Evolutionary conservation across 345 rosid species (phyloP).

Genomic region (Luvunga scandens): DNA sequence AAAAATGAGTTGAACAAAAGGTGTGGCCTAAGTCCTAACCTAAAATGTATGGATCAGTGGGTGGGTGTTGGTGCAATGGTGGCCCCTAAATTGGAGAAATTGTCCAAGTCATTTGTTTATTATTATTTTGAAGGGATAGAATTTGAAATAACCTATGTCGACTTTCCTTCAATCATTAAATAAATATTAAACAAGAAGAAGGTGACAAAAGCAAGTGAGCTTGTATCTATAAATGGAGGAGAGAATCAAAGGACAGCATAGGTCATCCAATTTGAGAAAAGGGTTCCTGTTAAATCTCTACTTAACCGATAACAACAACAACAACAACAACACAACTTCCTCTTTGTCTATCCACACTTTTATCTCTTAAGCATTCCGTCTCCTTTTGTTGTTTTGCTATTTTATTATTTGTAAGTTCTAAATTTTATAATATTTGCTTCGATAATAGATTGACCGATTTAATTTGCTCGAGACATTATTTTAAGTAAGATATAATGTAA

Average conservation of each 20-base stretch:
- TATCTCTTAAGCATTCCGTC: not conserved
- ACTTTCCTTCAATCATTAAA: not conserved
- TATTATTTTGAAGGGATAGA: not conserved
- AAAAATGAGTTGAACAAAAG: not conserved
- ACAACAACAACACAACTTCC: not conserved
- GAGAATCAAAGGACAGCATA: not conserved
- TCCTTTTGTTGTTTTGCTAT: not conserved
- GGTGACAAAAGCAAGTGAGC: not conserved
- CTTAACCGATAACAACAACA: slow-evolving; percentile 16
- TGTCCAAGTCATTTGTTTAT: too few species aligned
- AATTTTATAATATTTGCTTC: too few species aligned
- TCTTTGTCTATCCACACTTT: not conserved
- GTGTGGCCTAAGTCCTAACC: not conserved
- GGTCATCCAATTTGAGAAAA: not conserved
- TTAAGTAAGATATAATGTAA: rapidly evolving
- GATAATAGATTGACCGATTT: too few species aligned
- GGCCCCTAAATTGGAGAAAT: not conserved
- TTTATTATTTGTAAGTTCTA: too few species aligned
- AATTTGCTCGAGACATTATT: too few species aligned
- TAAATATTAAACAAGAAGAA: not conserved
- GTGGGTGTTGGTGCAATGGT: not conserved
- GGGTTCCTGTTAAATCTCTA: slow-evolving; percentile 1
- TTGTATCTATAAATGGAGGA: not conserved
- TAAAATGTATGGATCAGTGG: not conserved
- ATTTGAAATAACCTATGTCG: not conserved